Conservation (phyloP, 1,284 basidiomycete species). For the Thecaphora frezii region DNA sequence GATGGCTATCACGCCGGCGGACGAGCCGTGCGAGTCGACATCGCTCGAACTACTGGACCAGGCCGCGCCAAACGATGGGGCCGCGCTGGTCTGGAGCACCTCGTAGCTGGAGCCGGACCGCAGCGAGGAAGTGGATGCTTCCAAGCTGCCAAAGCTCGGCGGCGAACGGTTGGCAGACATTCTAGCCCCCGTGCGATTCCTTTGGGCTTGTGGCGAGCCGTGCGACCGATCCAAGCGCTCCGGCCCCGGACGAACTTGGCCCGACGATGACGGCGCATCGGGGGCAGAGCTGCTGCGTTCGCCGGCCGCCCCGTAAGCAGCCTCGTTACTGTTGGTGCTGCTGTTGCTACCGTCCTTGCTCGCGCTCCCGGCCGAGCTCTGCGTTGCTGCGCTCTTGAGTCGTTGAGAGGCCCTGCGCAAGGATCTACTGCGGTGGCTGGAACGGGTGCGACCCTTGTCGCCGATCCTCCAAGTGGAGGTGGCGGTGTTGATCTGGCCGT, state of each 20-base stretch:
- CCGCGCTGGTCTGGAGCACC: slow-evolving; percentile 6
- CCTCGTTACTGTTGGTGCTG: neutral
- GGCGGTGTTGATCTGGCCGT: slow-evolving; percentile 36
- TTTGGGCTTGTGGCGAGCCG: no score
- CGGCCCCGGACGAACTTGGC: no score
- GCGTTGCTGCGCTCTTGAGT: neutral
- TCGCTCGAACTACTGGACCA: slow-evolving; percentile 40
- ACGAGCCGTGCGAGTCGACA: slow-evolving; percentile 33
- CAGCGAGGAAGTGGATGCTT: slow-evolving; percentile 21
- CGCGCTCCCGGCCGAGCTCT: neutral
- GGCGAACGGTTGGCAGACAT: no score
- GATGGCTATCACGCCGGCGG: slow-evolving; percentile 18
- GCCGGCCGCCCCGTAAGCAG: no score
- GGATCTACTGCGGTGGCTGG: slow-evolving; percentile 22
- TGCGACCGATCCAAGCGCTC: no score
- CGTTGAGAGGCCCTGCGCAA: slow-evolving; percentile 10
- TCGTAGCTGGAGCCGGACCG: slow-evolving; percentile 36
- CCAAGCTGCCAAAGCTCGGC: neutral
- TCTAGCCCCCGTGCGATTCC: no score
- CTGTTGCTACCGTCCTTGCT: neutral
- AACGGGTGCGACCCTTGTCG: slow-evolving; percentile 12
- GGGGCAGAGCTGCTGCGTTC: neutral
- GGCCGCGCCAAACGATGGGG: slow-evolving; percentile 7
- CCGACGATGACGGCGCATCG: no score
- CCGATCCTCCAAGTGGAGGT: slow-evolving; percentile 47